Evolutionary conservation across 2,329 filamentous ascomycete species (phyloP).

Genomic region (Thermothelomyces thermophilus): DNA sequence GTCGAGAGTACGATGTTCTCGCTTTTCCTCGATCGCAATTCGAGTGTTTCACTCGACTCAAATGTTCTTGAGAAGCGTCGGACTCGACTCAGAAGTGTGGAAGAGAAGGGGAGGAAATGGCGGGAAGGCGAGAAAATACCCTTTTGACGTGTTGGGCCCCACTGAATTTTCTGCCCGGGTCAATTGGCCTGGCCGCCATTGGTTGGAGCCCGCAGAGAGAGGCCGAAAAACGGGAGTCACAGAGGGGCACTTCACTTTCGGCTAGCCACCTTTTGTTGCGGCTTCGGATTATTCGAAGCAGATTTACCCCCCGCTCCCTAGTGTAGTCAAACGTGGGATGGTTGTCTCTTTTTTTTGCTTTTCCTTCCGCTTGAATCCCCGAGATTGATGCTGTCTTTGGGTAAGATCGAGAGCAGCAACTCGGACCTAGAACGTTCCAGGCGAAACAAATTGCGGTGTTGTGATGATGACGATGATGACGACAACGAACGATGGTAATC

Average conservation of each 20-base stretch:
- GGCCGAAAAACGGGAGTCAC: slow-evolving; percentile 14
- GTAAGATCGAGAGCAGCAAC: too few species aligned
- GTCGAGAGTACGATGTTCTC: slow-evolving; percentile 15
- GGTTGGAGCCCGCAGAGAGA: slow-evolving; percentile 4
- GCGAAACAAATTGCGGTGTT: too few species aligned
- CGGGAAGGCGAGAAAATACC: slow-evolving; percentile 18
- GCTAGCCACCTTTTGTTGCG: slow-evolving; percentile 12
- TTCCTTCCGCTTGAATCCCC: too few species aligned
- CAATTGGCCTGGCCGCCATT: slow-evolving; percentile 17
- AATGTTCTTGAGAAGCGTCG: too few species aligned
- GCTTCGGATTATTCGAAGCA: slow-evolving; percentile 13
- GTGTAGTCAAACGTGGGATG: not conserved
- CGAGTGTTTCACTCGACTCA: slow-evolving; percentile 7
- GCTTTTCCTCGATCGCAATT: slow-evolving; percentile 9
- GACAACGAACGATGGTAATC: too few species aligned
- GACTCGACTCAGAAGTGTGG: too few species aligned
- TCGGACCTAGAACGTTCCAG: too few species aligned
- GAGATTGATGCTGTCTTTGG: too few species aligned
- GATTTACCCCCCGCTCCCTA: too few species aligned
- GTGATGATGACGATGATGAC: too few species aligned
- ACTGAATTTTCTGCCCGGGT: slow-evolving; percentile 13
- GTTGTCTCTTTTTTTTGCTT: too few species aligned
- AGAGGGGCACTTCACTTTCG: not conserved
- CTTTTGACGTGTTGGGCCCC: slow-evolving; percentile 17
- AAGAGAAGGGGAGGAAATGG: slow-evolving; percentile 17